Evolutionary conservation across 2,329 filamentous ascomycete species (phyloP).

Genomic region (Phoma sp.): DNA sequence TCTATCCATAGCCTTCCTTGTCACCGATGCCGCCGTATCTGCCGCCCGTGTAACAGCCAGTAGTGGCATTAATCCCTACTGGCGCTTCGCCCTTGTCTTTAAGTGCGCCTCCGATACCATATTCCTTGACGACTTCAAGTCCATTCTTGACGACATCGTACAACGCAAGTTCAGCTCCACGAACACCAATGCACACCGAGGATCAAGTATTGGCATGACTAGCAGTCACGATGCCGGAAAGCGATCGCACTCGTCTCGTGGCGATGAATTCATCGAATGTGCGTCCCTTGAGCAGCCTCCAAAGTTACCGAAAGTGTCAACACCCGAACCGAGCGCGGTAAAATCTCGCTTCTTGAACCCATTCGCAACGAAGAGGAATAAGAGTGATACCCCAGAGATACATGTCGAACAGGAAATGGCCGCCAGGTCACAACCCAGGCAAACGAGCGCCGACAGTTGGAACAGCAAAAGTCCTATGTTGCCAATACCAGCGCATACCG

Average conservation of each 20-base stretch:
- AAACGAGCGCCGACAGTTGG: constrained; percentile 30
- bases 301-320: constrained; percentile 15
- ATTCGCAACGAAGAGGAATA: constrained; percentile 19
- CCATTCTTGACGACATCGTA: constrained; percentile 44
- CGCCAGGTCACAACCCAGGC: constrained; percentile 26
- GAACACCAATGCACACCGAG: constrained; percentile 22
- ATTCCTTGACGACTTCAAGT: constrained; percentile 49
- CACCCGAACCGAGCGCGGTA: constrained; percentile 12
- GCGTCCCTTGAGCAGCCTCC: constrained; percentile 18
- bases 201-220: constrained; percentile 18
- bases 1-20: constrained; percentile 40
- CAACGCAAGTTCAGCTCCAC: constrained; percentile 33
- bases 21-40: constrained; percentile 42
- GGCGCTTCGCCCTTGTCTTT: constrained; percentile 47
- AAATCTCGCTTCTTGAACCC: constrained; percentile 23
- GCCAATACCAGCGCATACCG: constrained; percentile 25
- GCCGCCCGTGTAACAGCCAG: constrained; percentile 33
- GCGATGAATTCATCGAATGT: constrained; percentile 31
- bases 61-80: constrained; percentile 47
- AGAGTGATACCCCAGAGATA: constrained; percentile 27
- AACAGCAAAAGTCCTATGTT: constrained; percentile 27
- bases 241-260: constrained; percentile 26
- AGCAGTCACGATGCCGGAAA: constrained; percentile 16
- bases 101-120: constrained; percentile 48
- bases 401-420: constrained; percentile 34